Base-by-base conservation (phyloP, 768 basidiomycete species). In the Cystoderma amianthinum region DNA sequence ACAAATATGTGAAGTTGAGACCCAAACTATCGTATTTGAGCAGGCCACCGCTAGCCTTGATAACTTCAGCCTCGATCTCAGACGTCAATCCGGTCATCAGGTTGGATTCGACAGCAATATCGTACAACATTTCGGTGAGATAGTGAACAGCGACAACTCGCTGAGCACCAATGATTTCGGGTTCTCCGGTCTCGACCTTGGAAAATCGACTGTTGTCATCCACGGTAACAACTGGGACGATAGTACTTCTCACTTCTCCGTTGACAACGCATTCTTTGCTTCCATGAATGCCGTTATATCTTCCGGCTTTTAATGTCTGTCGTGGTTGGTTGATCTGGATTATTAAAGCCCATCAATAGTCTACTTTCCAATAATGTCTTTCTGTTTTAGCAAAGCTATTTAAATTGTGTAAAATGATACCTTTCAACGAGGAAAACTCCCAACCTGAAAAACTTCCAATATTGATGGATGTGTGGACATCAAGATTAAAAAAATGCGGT, bases 1-100 rank as follows among this genome's bases (percentile, higher is more conserved):
- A 51, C 61, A 65, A 36, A 61, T 71, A 38, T 75, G 73, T 49
- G 69, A 73, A 39, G 72, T 74, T 36, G 73, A 75, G 45, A 63
- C 64, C 20, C 73, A 75, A 49, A 62, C 61, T 43, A 61, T 69
- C 42, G 57, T 65, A 40, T 65, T 71, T 48, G 58, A 69, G 44
- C 68, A 71, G 50, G 67, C 63, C 60, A 58, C 60, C 45, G 52
- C 61, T n/a, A 57, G 63, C 47, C 47, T 71, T 42, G 53, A 57
- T 45, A 48, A 59, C 46, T 72, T 71, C 63, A 60, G 57, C 46
- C 51, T 58, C 40, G 71, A 72, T 49, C 52, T 71, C 46, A 57
- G 59, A 35, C 69, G 63, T 48, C 49, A 52, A 48, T 67, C 68
- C 12, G 60, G 60, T 36, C 61, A 54, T 44, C 54, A 58, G 19